Conservation (phyloP, 2,329 filamentous ascomycete genomes). For the Chrysosporium keratinophilum region DNA sequence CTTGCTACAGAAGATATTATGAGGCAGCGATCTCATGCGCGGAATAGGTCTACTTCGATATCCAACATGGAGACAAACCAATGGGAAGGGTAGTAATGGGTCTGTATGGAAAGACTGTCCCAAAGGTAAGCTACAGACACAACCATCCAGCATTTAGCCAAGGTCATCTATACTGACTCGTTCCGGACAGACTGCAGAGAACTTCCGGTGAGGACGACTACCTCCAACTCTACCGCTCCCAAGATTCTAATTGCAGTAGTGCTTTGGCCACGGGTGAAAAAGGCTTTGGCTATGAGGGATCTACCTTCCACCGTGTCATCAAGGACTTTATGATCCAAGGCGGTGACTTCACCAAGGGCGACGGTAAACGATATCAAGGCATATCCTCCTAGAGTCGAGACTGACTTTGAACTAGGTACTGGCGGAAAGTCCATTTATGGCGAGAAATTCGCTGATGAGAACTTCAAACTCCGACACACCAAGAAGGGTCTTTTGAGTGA, state of each 20-base stretch:
- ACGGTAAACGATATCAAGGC: slow-evolving; percentile 34
- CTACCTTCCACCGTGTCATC: slow-evolving; percentile 60
- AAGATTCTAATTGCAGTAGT: slow-evolving; percentile 17
- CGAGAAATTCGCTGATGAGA: slow-evolving; percentile 57
- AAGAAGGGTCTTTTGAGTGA: slow-evolving; percentile 53
- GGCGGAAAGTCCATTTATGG: slow-evolving; percentile 61
- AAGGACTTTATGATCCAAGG: slow-evolving; percentile 62
- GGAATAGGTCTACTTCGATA: slow-evolving; percentile 54
- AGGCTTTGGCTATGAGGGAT: slow-evolving; percentile 57
- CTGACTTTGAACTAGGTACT: slow-evolving; percentile 38
- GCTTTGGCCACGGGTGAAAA: slow-evolving; percentile 57
- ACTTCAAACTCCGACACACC: slow-evolving; percentile 61
- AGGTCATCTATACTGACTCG: background rate
- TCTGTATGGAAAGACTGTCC: slow-evolving; percentile 57
- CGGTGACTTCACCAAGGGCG: slow-evolving; percentile 55
- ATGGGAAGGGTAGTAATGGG: slow-evolving; percentile 53
- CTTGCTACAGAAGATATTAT: background rate
- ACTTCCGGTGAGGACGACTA: slow-evolving; percentile 43
- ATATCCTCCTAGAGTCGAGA: background rate
- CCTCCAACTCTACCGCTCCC: background rate
- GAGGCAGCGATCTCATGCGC: background rate
- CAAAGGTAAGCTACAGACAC: slow-evolving; percentile 41
- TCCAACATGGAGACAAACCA: slow-evolving; percentile 52
- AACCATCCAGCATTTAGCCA: background rate
- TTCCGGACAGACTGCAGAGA: slow-evolving; percentile 48